Conservation (phyloP, 2,329 filamentous ascomycete genomes). For the Ilyonectria mors-panacis region DNA sequence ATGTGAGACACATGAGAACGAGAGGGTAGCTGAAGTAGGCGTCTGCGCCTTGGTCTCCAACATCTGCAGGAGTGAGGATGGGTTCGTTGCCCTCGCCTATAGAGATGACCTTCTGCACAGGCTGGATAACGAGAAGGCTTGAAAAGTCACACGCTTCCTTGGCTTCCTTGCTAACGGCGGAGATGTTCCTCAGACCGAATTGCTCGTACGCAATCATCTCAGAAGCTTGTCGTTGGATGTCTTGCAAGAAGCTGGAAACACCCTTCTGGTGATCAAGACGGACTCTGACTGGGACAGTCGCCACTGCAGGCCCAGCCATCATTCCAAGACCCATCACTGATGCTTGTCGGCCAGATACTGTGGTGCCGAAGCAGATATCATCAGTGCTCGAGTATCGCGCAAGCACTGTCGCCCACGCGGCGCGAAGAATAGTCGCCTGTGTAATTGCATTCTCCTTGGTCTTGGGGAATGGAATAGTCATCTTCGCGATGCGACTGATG, state of each 20-base stretch:
- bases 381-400: constrained; percentile 59
- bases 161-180: constrained; percentile 26
- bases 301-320: constrained; percentile 52
- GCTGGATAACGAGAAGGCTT: constrained; percentile 50
- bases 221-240: constrained; percentile 32
- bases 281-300: constrained; percentile 60
- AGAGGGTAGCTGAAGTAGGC: constrained; percentile 14
- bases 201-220: constrained; percentile 41
- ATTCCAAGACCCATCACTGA: constrained; percentile 39
- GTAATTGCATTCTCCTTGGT: constrained; percentile 17
- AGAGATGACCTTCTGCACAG: constrained; percentile 4
- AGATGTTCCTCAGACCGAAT: constrained; percentile 41
- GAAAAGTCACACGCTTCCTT: constrained; percentile 45
- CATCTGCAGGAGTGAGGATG: background rate
- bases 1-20: background rate
- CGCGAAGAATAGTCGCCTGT: constrained; percentile 40
- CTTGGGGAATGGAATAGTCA: background rate
- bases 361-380: constrained; percentile 61
- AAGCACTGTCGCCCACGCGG: constrained; percentile 67
- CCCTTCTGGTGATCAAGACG: constrained; percentile 47
- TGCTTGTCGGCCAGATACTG: constrained; percentile 56
- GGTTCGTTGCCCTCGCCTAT: background rate
- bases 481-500: constrained; percentile 58
- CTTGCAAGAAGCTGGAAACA: constrained; percentile 27
- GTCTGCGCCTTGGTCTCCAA: background rate